A percentile compares a stretch with the other conserved stretches of the same genome.
Evolutionary conservation across 257 asterid genomes (phyloP).

Genomic region (Coffea canephora): DNA sequence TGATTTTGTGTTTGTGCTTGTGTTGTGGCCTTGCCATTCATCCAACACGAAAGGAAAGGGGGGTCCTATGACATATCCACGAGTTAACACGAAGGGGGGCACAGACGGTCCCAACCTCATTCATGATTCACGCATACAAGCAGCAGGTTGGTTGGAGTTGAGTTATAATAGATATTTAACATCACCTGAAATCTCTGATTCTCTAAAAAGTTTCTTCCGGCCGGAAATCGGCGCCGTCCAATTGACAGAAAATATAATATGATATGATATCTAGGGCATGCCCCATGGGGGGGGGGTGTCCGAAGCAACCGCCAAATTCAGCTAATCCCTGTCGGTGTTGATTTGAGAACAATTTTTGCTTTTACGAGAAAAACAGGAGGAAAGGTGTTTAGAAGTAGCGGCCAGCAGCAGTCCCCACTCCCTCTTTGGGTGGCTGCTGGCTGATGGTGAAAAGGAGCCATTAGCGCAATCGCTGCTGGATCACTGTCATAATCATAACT

Average conservation of each 20-base stretch:
- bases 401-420: background rate
- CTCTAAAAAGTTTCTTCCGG: background rate
- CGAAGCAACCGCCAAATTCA: slow-evolving; percentile 23
- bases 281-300: slow-evolving; percentile 24
- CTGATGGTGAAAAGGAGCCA: background rate
- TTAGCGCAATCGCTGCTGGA: background rate
- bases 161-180: background rate
- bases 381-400: slow-evolving; percentile 1
- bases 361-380: background rate
- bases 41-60: background rate
- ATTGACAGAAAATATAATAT: too few species aligned
- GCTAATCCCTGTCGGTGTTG: slow-evolving; percentile 6
- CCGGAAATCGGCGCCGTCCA: background rate
- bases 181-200: background rate
- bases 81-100: background rate
- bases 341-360: background rate
- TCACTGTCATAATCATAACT: background rate
- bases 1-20: background rate
- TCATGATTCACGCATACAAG: background rate
- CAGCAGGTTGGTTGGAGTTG: background rate
- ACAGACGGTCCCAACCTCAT: background rate
- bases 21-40: background rate
- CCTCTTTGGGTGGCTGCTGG: background rate
- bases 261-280: background rate
- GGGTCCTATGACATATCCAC: background rate